phyloP scores from a whole-genome alignment of 495 filamentous ascomycete genomes.

The Aspergillus cristatus region DNA sequence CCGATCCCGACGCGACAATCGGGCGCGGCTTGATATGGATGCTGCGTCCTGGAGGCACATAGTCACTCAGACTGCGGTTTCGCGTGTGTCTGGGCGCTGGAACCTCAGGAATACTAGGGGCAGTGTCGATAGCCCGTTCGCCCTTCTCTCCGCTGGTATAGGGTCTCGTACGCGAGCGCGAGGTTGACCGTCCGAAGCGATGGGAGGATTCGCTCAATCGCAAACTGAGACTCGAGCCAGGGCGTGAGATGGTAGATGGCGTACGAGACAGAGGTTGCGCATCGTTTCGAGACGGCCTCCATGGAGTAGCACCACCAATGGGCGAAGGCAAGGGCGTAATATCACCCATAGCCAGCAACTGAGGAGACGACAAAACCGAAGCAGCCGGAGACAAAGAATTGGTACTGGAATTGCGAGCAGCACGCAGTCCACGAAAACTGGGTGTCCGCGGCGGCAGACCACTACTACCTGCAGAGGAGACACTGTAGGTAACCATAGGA shows the following conservation, averaged over 20 bases:
- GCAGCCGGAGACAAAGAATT: slow-evolving; percentile 51
- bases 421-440: slow-evolving; percentile 39
- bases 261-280: slow-evolving; percentile 35
- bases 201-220: slow-evolving; percentile 35
- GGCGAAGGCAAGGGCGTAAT: slow-evolving; percentile 92
- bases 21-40: slow-evolving; percentile 54
- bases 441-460: slow-evolving; percentile 40
- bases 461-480: slow-evolving; percentile 36
- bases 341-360: slow-evolving; percentile 73
- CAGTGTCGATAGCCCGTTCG: slow-evolving; percentile 31
- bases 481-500: slow-evolving; percentile 25
- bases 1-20: slow-evolving; percentile 57
- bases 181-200: slow-evolving; percentile 21
- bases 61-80: slow-evolving; percentile 83
- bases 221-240: slow-evolving; percentile 26
- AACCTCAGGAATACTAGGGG: slow-evolving; percentile 16
- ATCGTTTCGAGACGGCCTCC: slow-evolving; percentile 38
- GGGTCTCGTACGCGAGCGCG: slow-evolving; percentile 24
- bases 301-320: slow-evolving; percentile 64
- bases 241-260: slow-evolving; percentile 28
- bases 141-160: slow-evolving; percentile 30
- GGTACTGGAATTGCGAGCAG: slow-evolving; percentile 29
- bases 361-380: slow-evolving; percentile 56
- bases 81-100: slow-evolving; percentile 39
- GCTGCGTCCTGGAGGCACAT: slow-evolving; percentile 60